A percentile compares a stretch with the other conserved stretches of the same genome.
Conservation (phyloP, 441 rosid species). For the Populus trichocarpa region DNA sequence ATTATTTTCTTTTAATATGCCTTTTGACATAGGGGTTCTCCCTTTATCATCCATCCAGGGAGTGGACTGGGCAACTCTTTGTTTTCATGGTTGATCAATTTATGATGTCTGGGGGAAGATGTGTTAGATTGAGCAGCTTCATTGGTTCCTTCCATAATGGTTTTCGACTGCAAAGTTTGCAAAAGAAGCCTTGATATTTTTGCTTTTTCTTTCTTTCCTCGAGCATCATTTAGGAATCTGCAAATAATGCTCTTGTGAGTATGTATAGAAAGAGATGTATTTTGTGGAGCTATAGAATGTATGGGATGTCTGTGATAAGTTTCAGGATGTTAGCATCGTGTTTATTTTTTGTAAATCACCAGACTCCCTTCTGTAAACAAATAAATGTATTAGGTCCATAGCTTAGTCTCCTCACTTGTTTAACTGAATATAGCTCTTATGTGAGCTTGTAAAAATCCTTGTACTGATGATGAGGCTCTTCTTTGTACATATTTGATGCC, state of each 20-base stretch:
- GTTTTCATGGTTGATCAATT: constrained; percentile 39
- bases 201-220: constrained; percentile 18
- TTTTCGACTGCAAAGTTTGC: constrained; percentile 40
- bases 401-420: constrained; percentile 24
- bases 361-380: constrained; percentile 17
- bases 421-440: constrained; percentile 10
- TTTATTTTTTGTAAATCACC: constrained; percentile 21
- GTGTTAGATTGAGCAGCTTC: constrained; percentile 41
- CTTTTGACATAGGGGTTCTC: constrained; percentile 41
- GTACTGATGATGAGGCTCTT: constrained; percentile 17
- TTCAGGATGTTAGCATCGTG: not conserved
- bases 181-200: constrained; percentile 27
- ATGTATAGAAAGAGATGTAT: constrained; percentile 19
- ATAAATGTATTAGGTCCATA: constrained; percentile 27
- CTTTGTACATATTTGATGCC: constrained; percentile 10
- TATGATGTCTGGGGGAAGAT: constrained; percentile 40
- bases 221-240: constrained; percentile 21
- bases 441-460: constrained; percentile 24
- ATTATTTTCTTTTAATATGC: constrained; percentile 11
- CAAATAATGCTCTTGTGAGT: constrained; percentile 25
- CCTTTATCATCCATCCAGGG: constrained; percentile 42
- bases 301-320: constrained; percentile 14
- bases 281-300: constrained; percentile 17
- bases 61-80: constrained; percentile 38
- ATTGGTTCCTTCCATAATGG: constrained; percentile 30